Conservation (phyloP, 169 alveolate species). For the Eimeria acervulina region DNA sequence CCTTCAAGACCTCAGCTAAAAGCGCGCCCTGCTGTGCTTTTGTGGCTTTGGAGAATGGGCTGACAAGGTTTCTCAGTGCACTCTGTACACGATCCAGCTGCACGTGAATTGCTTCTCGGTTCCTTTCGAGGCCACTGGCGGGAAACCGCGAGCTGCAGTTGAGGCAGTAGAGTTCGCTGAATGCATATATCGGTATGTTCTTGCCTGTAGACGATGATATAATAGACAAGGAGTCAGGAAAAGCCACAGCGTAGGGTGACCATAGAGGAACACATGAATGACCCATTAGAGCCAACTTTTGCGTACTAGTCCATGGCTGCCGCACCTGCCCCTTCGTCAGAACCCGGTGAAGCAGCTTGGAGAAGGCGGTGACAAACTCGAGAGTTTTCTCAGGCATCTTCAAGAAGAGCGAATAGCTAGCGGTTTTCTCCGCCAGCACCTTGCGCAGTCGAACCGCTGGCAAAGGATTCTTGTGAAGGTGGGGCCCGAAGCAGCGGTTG, state of each 20-base stretch:
- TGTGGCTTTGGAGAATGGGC: not conserved
- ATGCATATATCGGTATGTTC: not conserved
- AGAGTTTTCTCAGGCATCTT: slow-evolving; percentile 1
- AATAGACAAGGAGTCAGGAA: not conserved
- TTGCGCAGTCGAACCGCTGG: not conserved
- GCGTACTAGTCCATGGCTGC: slow-evolving; percentile 19
- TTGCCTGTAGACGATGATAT: not conserved
- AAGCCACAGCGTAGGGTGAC: not conserved
- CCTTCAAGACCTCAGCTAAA: not conserved
- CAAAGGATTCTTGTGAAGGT: not conserved
- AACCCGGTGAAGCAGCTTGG: slow-evolving; percentile 7
- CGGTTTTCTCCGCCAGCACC: not conserved
- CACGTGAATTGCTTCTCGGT: slow-evolving; percentile 27
- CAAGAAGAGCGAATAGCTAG: not conserved
- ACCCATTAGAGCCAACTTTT: slow-evolving; percentile 44
- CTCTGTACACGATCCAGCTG: not conserved
- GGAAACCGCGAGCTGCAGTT: slow-evolving; percentile 2
- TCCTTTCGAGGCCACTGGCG: not conserved
- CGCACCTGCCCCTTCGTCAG: not conserved
- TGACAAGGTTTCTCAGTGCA: not conserved
- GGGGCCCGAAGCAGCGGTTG: slow-evolving; percentile 25
- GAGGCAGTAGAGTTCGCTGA: slow-evolving; percentile 30
- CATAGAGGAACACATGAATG: slow-evolving; percentile 50
- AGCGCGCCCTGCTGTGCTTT: not conserved
- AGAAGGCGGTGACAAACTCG: slow-evolving; percentile 1